Evolutionary conservation across 805 yeast species (phyloP), one percentile per base, ranked within the genome.

Genomic region (Kregervanrija fluxuum): DNA sequence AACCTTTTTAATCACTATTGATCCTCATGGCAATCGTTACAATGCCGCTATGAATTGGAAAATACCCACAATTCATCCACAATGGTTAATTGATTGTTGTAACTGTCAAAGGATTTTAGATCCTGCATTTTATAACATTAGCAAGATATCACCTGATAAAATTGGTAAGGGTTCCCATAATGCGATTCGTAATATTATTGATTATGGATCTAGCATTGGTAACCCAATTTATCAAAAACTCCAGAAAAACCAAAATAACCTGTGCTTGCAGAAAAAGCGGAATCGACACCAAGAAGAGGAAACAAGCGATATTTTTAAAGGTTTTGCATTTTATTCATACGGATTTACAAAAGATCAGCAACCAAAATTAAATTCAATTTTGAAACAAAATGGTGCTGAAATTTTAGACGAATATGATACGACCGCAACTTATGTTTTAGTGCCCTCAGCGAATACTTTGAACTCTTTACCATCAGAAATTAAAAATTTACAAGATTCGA

Each of bases 21-120:
- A 71, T 40, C 60, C 60, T 22, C 55, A 61, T 13, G 87, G 87
- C 0, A 72, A 67, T 45, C 54, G 85, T 42, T 79, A 68, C 53
- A 63, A 63, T 12, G 75, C 74, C 54, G 80, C 80, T 3, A 35
- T 69, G 2, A 76, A 74, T 54, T 75, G 80, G 80, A 62, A 64
- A 10, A 70, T 71, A 4, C 77, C 78, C 1, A 69, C 69, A 1
- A 70, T 74, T 30, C 78, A 75, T 53, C 80, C 81, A 0, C 54
- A 67, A 33, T 75, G 75, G 75, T 59, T 77, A 4, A 55, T 63
- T 30, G 79, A 77, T 54, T 65, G 73, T 44, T 54, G 69, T 13
- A 54, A 60, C 17, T 63, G 80, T 39, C 71, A 70, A 2, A 74
- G 75, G 1, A 62, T 70, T 3, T 52, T 76, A 15, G 66, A 65